A percentile compares a stretch with the other conserved stretches of the same genome.
phyloP scores from a whole-genome alignment of 805 yeast species.

The Metschnikowia sp. region DNA sequence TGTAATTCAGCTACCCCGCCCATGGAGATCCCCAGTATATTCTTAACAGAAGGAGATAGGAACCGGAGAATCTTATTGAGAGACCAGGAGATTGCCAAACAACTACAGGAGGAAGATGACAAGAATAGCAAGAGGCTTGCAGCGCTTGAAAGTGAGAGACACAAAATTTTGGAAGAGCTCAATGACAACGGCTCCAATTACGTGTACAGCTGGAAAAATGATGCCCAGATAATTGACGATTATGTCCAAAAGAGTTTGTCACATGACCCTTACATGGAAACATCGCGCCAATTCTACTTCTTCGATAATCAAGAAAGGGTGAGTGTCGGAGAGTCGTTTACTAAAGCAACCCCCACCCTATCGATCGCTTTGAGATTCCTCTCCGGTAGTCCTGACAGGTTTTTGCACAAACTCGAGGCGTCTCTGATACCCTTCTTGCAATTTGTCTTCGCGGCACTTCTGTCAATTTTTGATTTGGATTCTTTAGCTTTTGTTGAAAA shows the following conservation, averaged over 20 bases:
- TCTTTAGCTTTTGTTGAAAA: slow-evolving; percentile 1
- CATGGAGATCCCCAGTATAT: slow-evolving; percentile 27
- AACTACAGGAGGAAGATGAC: slow-evolving; percentile 18
- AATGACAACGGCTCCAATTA: slow-evolving; percentile 31
- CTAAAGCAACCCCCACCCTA: neutral
- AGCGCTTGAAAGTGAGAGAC: slow-evolving; percentile 10
- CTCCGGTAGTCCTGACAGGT: neutral
- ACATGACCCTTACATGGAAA: slow-evolving; percentile 1
- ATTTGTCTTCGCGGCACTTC: neutral
- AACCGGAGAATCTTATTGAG: slow-evolving; percentile 23
- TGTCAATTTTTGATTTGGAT: neutral
- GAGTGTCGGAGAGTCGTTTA: neutral
- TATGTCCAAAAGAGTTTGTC: slow-evolving; percentile 14
- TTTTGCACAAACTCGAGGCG: neutral
- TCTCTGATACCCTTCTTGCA: slow-evolving; percentile 1
- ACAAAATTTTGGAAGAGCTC: slow-evolving; percentile 23
- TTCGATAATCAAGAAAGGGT: slow-evolving; percentile 9
- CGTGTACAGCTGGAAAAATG: slow-evolving; percentile 18
- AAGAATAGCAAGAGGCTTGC: slow-evolving; percentile 7
- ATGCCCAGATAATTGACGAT: slow-evolving; percentile 21
- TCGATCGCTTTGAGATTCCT: neutral
- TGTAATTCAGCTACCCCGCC: neutral
- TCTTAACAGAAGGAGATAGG: slow-evolving; percentile 25
- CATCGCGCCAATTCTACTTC: slow-evolving; percentile 24
- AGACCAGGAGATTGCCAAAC: slow-evolving; percentile 20